These are phyloP conservation scores for Plasmodium inui DNA, from an alignment of 169 alveolate species.

Conservation along the genomic window DNA sequence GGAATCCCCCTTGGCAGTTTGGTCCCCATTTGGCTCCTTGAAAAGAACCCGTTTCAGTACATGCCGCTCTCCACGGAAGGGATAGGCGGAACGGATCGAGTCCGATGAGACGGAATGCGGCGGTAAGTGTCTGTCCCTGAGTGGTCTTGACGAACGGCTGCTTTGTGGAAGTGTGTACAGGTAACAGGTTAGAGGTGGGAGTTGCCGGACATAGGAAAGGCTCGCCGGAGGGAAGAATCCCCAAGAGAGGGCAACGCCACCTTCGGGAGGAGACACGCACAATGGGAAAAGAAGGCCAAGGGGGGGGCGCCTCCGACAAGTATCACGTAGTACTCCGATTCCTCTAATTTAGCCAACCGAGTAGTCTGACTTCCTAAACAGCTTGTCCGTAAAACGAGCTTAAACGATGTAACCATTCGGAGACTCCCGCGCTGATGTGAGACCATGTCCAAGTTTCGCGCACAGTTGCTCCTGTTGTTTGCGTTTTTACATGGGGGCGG, in stretches of 20 bases:
- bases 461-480: background rate
- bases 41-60: background rate
- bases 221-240: background rate
- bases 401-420: background rate
- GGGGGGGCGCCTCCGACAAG: background rate
- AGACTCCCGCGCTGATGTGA: background rate
- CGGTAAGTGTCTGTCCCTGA: background rate
- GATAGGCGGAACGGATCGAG: background rate
- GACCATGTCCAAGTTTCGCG: conserved; percentile 18
- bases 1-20: background rate
- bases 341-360: too few relatives aligned
- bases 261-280: background rate
- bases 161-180: background rate
- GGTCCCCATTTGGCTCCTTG: background rate
- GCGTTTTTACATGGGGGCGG: conserved; percentile 16
- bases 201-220: background rate
- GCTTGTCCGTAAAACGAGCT: background rate
- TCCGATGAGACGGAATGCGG: background rate
- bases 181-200: background rate
- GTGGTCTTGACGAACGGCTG: background rate
- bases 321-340: background rate
- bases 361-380: too few relatives aligned
- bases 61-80: background rate
- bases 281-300: background rate
- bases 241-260: background rate